Base-by-base conservation (phyloP, 1,139 yeast genomes). In the Zygosaccharomyces sapae region DNA sequence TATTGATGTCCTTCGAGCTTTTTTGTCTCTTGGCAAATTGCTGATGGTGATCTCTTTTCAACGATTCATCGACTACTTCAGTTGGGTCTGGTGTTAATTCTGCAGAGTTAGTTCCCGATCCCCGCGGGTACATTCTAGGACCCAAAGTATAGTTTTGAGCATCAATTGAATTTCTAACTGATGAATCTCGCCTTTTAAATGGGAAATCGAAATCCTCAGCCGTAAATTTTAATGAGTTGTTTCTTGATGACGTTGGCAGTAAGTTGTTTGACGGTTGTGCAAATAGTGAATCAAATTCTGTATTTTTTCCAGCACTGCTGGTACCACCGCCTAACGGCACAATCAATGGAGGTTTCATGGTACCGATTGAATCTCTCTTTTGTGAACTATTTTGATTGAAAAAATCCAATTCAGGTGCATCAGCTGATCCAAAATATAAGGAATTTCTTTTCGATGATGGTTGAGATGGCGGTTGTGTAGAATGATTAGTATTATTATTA, bases 141-240 rank as follows among this genome's bases (percentile, higher is more conserved):
- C 46, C 46, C n/a, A 41, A 30, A 8, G 40, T 39, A 20, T 47
- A 44, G 19, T 43, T 42, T 27, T 47, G 50, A 43, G 52, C 51
- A 38, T 58, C 60, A 3, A 57, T 38, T 4, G 60, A 46, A n/a
- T 53, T 55, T 30, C 61, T 48, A 8, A 59, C 54, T 5, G 61
- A 59, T 4, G 63, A 59, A 40, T 59, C 59, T 10, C 65, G 55
- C 35, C 62, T 50, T 38, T 59, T 56, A 48, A 56, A 58, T 33
- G 58, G 62, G 41, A 58, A 59, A 38, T 58, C 59, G 35, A 59
- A 57, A 42, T 59, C 63, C 7, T 59, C 63, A 3, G 61, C 53
- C 36, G 56, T 55, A 46, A 56, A 58, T 42, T 55, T 56, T 8
- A 59, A 43, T 2, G 62, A 59, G 43, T 57, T 56, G 38, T 55